Evolutionary conservation across 805 yeast genomes (phyloP), one percentile per base, ranked within the genome.

Genomic region (Hanseniaspora lachancei): DNA sequence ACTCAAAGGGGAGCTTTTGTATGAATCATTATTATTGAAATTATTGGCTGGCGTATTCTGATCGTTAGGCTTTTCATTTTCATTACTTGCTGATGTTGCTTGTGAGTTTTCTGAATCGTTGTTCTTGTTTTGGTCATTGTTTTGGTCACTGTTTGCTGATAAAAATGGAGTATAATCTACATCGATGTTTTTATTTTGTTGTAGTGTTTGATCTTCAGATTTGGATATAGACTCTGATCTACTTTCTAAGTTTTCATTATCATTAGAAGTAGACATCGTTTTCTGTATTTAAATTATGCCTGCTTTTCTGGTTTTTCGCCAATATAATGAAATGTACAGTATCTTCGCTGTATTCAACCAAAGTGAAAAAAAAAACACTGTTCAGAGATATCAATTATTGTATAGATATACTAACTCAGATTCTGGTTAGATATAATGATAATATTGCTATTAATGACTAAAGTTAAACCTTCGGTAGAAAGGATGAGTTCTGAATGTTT

Each of bases 91-190:
- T 39, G 32, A 39, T 40, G 35, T 20, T 35, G 9, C 47, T 12
- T 32, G 35, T 29, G 18, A 24, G 42, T 13, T 24, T 21, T 39
- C 32, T 52, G 55, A 16, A 43, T 55, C 20, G 36, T 49, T 8
- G 57, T 46, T 46, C 23, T 49, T 43, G 12, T 49, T 44, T 15
- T 35, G 55, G 13, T 43, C 49, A 5, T 49, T 57, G 18, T 49
- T 44, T 15, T 35, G 55, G 13, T 43, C 49, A 5, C 47, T 57
- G 18, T 57, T 41, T 34, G 54, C 16, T n/a, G 48, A 27, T 47
- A 53, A 36, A 50, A 54, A 32, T 20, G 54, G 54, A 6, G 54
- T 41, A 20, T 50, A 50, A 20, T 50, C 54, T 23, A 56, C 47
- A 34, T 56, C 44, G 35, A 57, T 42, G 18, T 48, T 58, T 16